Conservation (phyloP, 352 stramenopile genomes). For the Thalassiosira exigua region DNA sequence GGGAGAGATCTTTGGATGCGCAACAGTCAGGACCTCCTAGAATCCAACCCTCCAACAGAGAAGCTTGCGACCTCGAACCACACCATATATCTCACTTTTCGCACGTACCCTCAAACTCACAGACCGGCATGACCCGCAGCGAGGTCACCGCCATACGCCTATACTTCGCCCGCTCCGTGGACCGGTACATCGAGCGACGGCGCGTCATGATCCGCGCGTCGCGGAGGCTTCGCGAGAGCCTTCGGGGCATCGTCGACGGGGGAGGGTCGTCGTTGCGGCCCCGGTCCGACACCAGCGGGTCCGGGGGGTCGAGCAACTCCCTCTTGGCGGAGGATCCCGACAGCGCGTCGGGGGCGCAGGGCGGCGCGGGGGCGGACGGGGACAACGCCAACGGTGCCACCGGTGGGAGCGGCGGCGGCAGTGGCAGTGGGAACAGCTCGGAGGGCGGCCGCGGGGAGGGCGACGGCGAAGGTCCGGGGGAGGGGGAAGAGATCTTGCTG, state of each 20-base stretch:
- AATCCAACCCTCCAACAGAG: too few relatives aligned
- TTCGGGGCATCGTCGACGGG: conserved; percentile 12
- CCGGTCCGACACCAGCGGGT: conserved; percentile 18
- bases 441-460: conserved; percentile 19
- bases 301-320: conserved; percentile 46
- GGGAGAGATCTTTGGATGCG: too few relatives aligned
- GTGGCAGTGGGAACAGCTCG: background rate
- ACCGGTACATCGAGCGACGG: conserved; percentile 67
- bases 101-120: too few relatives aligned
- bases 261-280: background rate
- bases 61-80: too few relatives aligned
- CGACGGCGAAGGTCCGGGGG: conserved; percentile 14
- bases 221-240: conserved; percentile 10
- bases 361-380: background rate
- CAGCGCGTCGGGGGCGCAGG: background rate
- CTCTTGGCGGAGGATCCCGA: conserved; percentile 16
- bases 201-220: conserved; percentile 43
- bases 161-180: conserved; percentile 77
- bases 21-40: too few relatives aligned
- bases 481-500: conserved; percentile 57
- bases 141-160: conserved; percentile 74
- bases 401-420: background rate
- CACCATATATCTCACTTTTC: too few relatives aligned
- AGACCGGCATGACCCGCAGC: conserved; percentile 60
- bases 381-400: background rate